Base-by-base conservation (phyloP, 352 stramenopile genomes). In the Phytopythium aichiense region DNA sequence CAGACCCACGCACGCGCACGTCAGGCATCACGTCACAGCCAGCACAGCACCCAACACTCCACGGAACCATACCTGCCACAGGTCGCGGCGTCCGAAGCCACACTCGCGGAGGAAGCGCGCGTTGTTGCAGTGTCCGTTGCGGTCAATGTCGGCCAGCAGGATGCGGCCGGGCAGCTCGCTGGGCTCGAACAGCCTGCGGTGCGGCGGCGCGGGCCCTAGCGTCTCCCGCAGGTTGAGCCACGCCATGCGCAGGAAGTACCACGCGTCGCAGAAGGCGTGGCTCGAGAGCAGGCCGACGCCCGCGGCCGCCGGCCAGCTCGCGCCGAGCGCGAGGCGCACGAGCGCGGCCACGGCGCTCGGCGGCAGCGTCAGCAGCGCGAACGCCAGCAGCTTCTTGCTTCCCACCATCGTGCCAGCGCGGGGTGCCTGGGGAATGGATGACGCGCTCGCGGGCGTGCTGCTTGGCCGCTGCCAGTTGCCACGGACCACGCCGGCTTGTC, bases 91-190 rank as follows among this genome's bases (percentile, higher is more conserved):
- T 0, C 80, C 87, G 51, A 92, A 92, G 49, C 84, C 84, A 49
- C 85, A 94, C 68, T 93, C 87, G n/a, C 87, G 81, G 49, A 95
- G 61, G 64, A 89, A 93, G 25, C 87, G 73, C 53, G 87, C 81
- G 42, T 95, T 95, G 66, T 94, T 95, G 68, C 70, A 95, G 61
- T 95, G 87, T 5, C 79, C 85, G 53, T 95, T 95, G 49, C 87
- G 85, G 61, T 95, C 87, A 45, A 95, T 87, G 48, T 94, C 85
- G 28, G 68, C 78, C 20, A 87, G 71, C 43, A 66, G 51, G 12
- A 95, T 67, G 35, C 78, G 70, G 0, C 78, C 82, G 2, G 63
- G 40, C 16, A 89, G 49, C n/a, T 67, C 62, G 61, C 81, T 89
- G 16, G 65, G 57, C 1, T 72, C 79, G 35, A 94, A 86, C 38